Conservation (phyloP, 1,139 yeast genomes). For the Blastobotrys illinoisensis region DNA sequence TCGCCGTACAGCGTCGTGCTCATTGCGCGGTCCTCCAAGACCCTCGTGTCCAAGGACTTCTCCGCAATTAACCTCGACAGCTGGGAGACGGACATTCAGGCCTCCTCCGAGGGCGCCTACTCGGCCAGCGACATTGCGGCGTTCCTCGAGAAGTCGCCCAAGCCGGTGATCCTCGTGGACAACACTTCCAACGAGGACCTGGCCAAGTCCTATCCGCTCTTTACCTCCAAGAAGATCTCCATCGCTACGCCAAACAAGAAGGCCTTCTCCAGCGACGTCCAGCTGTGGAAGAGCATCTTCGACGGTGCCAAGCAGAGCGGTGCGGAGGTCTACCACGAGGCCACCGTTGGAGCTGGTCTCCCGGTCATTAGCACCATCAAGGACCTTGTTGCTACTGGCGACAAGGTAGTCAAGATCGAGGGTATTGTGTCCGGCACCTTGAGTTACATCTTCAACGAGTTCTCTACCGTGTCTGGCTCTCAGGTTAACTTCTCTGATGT, state of each 20-base stretch:
- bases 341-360: slow-evolving; percentile 98
- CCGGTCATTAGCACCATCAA: slow-evolving; percentile 86
- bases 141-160: slow-evolving; percentile 58
- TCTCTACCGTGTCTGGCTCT: slow-evolving; percentile 59
- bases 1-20: slow-evolving; percentile 64
- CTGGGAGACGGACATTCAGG: slow-evolving; percentile 45
- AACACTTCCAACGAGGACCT: slow-evolving; percentile 81
- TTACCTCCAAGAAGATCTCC: slow-evolving; percentile 74
- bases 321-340: slow-evolving; percentile 92
- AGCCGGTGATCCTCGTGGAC: slow-evolving; percentile 82
- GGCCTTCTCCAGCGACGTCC: slow-evolving; percentile 81
- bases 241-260: slow-evolving; percentile 98
- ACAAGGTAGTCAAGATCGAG: slow-evolving; percentile 81
- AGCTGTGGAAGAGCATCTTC: slow-evolving; percentile 73
- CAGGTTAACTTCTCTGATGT: slow-evolving; percentile 79
- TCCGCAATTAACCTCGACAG: slow-evolving; percentile 57
- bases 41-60: slow-evolving; percentile 64
- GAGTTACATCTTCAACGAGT: slow-evolving; percentile 93
- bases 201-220: slow-evolving; percentile 70
- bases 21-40: slow-evolving; percentile 68
- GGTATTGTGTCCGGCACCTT: slow-evolving; percentile 96
- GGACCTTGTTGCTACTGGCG: slow-evolving; percentile 88
- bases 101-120: slow-evolving; percentile 48
- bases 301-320: slow-evolving; percentile 43
- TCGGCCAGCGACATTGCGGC: slow-evolving; percentile 52